Evolutionary conservation across 441 rosid genomes (phyloP), one percentile per base, ranked within the genome.

Genomic region (Manihot esculenta): DNA sequence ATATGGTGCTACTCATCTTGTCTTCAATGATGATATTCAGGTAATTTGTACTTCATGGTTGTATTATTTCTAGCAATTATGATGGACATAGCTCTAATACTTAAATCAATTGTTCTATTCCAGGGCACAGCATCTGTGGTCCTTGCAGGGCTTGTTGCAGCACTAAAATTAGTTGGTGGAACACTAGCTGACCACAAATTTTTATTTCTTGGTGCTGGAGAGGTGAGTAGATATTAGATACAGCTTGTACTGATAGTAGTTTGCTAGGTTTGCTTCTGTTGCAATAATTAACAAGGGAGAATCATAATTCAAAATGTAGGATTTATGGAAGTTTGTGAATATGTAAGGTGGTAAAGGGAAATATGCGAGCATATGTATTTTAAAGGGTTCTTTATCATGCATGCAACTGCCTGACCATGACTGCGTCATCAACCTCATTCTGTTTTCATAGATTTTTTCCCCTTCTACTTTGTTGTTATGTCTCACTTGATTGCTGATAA

Each of bases 41-140:
- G 96, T 85, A 82, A 62, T 4, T 47, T 42, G 12, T n/a, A 20
- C 26, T 21, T 6, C 8, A 18, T 49, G 14, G 47, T 35, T 15
- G 38, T 33, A 21, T 33, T 14, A 21, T 44, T 24, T 44, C 30
- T 30, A 51, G 38, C 58, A 23, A 33, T 56, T 62, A 26, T 17
- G 66, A 62, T 42, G 27, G 54, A 21, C 27, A 49, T 24, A 18
- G 33, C 33, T 72, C 57, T 62, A 62, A 72, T 68, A 41, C 56
- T 38, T 56, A 2, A 30, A 24, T 41, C 47, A 44, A 27, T 38
- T 73, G 17, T 20, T 73, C 38, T 51, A 71, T 73, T 87, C 60
- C 88, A 92, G 98, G 98, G 98, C 47, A 92, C 98, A 72, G 98
- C 98, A 70, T 84, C 96, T 1, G 98, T 87, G 73, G 98, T 92